phyloP scores from a whole-genome alignment of 768 basidiomycete genomes.

The Mycena floridula region DNA sequence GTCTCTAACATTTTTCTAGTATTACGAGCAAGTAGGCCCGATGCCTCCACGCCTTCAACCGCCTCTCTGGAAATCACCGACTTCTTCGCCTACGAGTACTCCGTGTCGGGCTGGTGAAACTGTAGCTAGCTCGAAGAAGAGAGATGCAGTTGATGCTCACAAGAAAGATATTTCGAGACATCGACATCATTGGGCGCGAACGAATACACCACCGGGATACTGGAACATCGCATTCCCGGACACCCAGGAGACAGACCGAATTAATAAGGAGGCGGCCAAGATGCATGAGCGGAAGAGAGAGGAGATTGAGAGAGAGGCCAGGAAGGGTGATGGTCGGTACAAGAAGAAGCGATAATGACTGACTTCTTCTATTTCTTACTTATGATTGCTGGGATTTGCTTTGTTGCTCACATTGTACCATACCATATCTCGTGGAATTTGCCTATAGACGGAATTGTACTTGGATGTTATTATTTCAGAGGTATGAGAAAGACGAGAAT shows the following conservation, averaged over 20 bases:
- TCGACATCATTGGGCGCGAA: conserved; percentile 61
- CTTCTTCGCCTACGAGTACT: conserved; percentile 17
- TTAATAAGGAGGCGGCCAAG: conserved; percentile 67
- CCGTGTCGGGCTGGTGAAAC: not conserved
- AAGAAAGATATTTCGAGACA: conserved; percentile 69
- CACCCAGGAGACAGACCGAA: conserved; percentile 73
- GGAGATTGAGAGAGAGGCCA: conserved; percentile 54
- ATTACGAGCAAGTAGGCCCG: conserved; percentile 72
- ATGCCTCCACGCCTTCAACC: conserved; percentile 58
- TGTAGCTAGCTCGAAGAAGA: not conserved
- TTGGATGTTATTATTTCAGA: too few species aligned
- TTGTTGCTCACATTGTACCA: too few species aligned
- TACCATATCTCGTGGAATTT: too few species aligned
- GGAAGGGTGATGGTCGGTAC: conserved; percentile 37
- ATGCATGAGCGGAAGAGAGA: conserved; percentile 66
- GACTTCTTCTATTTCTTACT: too few species aligned
- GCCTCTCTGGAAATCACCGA: conserved; percentile 72
- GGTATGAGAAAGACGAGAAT: too few species aligned
- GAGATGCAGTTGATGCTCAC: conserved; percentile 41
- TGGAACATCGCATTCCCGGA: conserved; percentile 89
- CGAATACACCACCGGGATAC: conserved; percentile 78
- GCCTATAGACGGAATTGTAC: too few species aligned
- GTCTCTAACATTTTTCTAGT: conserved; percentile 36
- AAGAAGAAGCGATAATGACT: conserved; percentile 14
- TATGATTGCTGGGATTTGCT: too few species aligned